phyloP scores from a whole-genome alignment of 2,329 filamentous ascomycete species.

The Arthroderma sp. region DNA sequence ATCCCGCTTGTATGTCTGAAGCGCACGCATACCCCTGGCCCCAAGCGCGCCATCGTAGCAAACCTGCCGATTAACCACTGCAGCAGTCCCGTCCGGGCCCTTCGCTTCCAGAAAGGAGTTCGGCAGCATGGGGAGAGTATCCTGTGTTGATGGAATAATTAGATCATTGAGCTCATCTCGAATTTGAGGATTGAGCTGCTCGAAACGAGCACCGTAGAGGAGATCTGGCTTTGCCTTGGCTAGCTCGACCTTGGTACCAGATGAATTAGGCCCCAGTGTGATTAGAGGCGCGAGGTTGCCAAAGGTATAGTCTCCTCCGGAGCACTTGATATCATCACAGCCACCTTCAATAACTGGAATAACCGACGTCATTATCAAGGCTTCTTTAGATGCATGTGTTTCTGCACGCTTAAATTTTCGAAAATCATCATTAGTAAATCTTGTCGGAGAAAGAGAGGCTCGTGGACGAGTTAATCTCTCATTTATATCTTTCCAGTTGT shows the following conservation, averaged over 20 bases:
- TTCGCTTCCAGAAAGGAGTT: conserved; percentile 34
- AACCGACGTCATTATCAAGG: conserved; percentile 20
- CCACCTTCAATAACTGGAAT: conserved; percentile 17
- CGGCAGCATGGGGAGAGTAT: conserved; percentile 20
- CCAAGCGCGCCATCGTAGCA: conserved; percentile 27
- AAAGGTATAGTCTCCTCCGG: conserved; percentile 19
- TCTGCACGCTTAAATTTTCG: conserved; percentile 18
- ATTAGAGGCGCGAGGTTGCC: conserved; percentile 23
- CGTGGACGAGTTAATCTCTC: conserved; percentile 16
- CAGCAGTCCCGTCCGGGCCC: conserved; percentile 19
- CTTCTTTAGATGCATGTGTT: conserved; percentile 20
- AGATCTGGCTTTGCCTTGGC: conserved; percentile 17
- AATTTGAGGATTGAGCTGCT: conserved; percentile 17
- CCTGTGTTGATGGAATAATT: conserved; percentile 20
- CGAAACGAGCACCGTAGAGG: conserved; percentile 19
- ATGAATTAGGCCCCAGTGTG: conserved; percentile 16
- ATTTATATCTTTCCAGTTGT: conserved; percentile 20
- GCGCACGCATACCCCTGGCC: conserved; percentile 24
- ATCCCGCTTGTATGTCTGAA: conserved; percentile 24
- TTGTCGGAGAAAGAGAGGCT: conserved; percentile 25
- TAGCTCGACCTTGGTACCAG: conserved; percentile 19
- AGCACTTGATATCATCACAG: conserved; percentile 13
- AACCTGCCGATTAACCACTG: conserved; percentile 23
- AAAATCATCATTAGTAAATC: conserved; percentile 20
- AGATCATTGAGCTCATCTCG: conserved; percentile 13